Evolutionary conservation across 768 basidiomycete genomes (phyloP), one percentile per base, ranked within the genome.

Genomic region (Postia placenta): DNA sequence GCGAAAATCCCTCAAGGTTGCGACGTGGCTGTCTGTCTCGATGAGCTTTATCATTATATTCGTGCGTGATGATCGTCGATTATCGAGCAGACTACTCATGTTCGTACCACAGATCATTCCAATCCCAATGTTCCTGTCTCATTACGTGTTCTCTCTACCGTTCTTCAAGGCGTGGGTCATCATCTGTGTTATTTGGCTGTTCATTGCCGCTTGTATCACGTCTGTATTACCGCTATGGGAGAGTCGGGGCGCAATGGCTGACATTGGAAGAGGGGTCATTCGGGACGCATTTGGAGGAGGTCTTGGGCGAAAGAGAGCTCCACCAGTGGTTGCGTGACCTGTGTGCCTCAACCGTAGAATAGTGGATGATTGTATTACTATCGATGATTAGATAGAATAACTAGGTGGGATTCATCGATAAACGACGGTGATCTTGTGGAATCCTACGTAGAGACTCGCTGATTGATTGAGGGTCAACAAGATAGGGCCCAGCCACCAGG

Each of bases 81-180:
- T n/a, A n/a, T n/a, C n/a, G n/a, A n/a, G n/a, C n/a, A n/a, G n/a
- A n/a, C n/a, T n/a, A n/a, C n/a, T n/a, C n/a, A n/a, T n/a, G n/a
- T n/a, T n/a, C n/a, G n/a, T n/a, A n/a, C 9, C 27, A n/a, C 37
- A 47, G 46, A 35, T 47, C 46, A 47, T 47, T 20, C 46, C 46
- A 9, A 47, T 47, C 23, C 46, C 46, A 15, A 47, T 47, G 46
- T 47, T 47, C 46, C 36, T 47, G 20, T 47, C 46, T 11, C 46
- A 47, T 22, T 47, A 47, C 37, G 46, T 47, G 20, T 47, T 47
- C 36, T 47, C 46, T 5, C 46, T 47, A 12, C n/a, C 5, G 3
- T 47, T 47, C 46, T 47, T 47, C 46, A 47, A 47, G 37, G 46
- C 46, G 12, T 47, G 46, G 46, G 20, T 47, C 36, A 47, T 47